Conservation (phyloP, 345 rosid species). For the Carallia brachiata region DNA sequence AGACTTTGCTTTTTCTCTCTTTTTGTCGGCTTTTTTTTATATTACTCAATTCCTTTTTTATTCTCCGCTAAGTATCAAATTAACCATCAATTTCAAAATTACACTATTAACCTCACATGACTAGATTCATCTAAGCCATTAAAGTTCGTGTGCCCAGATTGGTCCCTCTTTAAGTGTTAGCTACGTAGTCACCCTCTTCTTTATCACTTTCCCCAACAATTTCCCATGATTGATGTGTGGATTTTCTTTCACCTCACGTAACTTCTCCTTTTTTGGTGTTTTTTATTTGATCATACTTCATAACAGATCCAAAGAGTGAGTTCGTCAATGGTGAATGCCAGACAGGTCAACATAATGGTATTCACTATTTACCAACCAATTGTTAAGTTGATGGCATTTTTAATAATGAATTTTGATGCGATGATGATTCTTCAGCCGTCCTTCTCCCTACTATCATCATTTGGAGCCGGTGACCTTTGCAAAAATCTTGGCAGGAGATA, state of each 20-base stretch:
- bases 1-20: too few relatives aligned
- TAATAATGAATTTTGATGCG: not conserved
- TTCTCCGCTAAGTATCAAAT: too few relatives aligned
- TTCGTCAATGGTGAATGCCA: constrained; percentile 22
- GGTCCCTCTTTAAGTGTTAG: too few relatives aligned
- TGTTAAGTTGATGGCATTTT: constrained; percentile 16
- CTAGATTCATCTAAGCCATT: too few relatives aligned
- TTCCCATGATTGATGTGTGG: not conserved
- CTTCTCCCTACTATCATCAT: constrained; percentile 1
- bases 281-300: not conserved
- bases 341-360: not conserved
- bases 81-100: too few relatives aligned
- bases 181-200: too few relatives aligned
- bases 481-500: not conserved
- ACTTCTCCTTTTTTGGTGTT: not conserved
- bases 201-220: not conserved
- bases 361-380: not conserved
- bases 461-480: not conserved
- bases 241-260: not conserved
- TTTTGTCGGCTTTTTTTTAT: too few relatives aligned
- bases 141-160: too few relatives aligned
- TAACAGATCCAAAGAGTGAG: constrained; percentile 59
- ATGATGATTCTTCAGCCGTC: constrained; percentile 7
- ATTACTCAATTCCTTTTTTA: too few relatives aligned
- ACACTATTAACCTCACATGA: too few relatives aligned